Percentiles rank a stretch among this genome's conserved stretches.
Evolutionary conservation across 768 basidiomycete genomes (phyloP).

Genomic region (Pleurotus citrinopileatus): DNA sequence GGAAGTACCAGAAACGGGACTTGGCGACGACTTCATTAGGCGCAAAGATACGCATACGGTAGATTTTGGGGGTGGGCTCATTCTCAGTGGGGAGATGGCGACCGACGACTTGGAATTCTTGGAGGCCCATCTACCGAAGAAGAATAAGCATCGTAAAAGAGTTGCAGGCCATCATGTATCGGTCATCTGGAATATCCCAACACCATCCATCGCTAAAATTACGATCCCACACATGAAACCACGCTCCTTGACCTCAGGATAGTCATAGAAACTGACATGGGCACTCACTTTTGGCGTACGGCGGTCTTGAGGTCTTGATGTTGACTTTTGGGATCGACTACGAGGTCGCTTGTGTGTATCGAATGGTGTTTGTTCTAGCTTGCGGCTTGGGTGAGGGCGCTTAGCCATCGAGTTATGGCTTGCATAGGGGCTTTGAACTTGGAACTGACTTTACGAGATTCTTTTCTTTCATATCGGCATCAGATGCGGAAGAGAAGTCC

Average conservation of each 20-base stretch:
- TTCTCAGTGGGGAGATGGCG: slow-evolving; percentile 94
- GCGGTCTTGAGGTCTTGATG: slow-evolving; percentile 7
- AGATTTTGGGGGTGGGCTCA: slow-evolving; percentile 96
- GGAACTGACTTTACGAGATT: too few relatives aligned
- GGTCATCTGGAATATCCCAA: not conserved
- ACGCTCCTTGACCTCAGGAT: too few relatives aligned
- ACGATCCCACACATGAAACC: too few relatives aligned
- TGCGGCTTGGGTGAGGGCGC: not conserved
- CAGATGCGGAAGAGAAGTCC: too few relatives aligned
- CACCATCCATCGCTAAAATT: not conserved
- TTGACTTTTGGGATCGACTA: not conserved
- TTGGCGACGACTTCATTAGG: slow-evolving; percentile 99
- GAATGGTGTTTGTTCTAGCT: not conserved
- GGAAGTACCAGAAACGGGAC: slow-evolving; percentile 99
- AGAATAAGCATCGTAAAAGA: not conserved
- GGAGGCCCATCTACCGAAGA: slow-evolving; percentile 63
- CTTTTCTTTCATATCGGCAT: too few relatives aligned
- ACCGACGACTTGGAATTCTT: slow-evolving; percentile 96
- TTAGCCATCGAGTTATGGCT: too few relatives aligned
- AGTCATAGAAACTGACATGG: not conserved
- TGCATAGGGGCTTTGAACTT: too few relatives aligned
- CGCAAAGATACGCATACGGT: slow-evolving; percentile 99
- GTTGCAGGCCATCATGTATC: not conserved
- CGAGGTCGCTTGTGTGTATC: not conserved
- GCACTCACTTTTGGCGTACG: not conserved